Base-by-base conservation (phyloP, 2,329 filamentous ascomycete species). In the Sclerotiophoma versabilis region DNA sequence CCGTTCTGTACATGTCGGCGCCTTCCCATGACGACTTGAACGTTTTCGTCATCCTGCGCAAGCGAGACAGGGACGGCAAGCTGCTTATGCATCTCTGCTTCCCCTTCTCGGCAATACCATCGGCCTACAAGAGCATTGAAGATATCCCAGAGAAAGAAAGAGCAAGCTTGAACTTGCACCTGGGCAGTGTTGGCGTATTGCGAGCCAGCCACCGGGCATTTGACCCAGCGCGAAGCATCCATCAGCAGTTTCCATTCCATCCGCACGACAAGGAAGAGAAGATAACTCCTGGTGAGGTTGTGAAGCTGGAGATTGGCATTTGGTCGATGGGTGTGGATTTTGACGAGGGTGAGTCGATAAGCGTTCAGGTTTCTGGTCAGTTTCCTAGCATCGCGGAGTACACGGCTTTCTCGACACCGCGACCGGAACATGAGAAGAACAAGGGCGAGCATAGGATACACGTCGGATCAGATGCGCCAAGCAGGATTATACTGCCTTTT, bases 101-200 rank as follows among this genome's bases (percentile, higher is more conserved):
- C 41, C 80, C 80, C 0, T 71, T 74, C 57, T 63, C 71, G 3
- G 66, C 69, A 0, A 63, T 69, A 0, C 71, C 73, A 0, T 58
- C 71, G 20, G 23, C 20, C 1, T 49, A 49, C 36, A 58, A 56
- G 42, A 70, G 68, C 1, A 71, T 84, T 77, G 78, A 88, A 82
- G 51, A 88, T 83, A 75, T 86, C 83, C 66, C 88, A 80, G 65
- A 73, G 19, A 74, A 76, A 43, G 74, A 80, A 0, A 70, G 70
- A 20, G 62, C 66, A 3, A 78, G 75, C 33, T 54, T 77, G n/a
- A 78, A 76, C 27, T 64, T 79, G 4, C 75, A 80, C 54, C 60
- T 75, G 1, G 78, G 79, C 0, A 74, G 77, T 2, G 70, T 76
- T 5, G 79, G 79, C 14, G 75, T 80, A 11, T 63, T 81, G 19